Conservation (phyloP, 352 stramenopile genomes). For the Globisporangium iwayamae region DNA sequence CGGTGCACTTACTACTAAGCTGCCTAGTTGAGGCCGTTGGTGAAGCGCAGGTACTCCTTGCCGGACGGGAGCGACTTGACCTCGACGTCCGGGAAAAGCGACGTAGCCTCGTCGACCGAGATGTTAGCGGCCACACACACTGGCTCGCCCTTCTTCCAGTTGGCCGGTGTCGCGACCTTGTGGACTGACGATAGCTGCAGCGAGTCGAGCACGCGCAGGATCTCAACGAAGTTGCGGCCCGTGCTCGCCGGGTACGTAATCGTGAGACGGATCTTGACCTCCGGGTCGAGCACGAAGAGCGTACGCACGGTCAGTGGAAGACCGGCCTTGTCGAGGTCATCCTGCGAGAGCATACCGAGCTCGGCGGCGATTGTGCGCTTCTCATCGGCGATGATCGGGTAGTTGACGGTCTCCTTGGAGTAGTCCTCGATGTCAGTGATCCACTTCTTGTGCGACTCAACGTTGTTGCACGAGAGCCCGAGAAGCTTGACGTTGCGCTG, state of each 20-base stretch:
- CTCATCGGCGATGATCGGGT: conserved; percentile 66
- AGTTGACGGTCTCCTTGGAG: conserved; percentile 72
- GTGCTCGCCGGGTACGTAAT: conserved; percentile 92
- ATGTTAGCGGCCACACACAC: conserved; percentile 67
- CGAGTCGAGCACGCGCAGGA: conserved; percentile 88
- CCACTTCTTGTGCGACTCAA: conserved; percentile 72
- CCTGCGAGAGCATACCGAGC: conserved; percentile 87
- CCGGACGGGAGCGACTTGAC: conserved; percentile 67
- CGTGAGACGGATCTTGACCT: conserved; percentile 87
- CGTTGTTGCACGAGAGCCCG: conserved; percentile 74
- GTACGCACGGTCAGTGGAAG: conserved; percentile 89
- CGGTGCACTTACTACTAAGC: background rate
- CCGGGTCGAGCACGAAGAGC: conserved; percentile 89
- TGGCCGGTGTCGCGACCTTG: conserved; percentile 59
- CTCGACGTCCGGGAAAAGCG: conserved; percentile 57
- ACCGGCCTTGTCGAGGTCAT: conserved; percentile 68
- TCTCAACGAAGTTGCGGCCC: conserved; percentile 92
- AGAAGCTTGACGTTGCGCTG: conserved; percentile 80
- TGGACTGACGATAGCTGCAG: conserved; percentile 65
- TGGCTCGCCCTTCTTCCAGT: conserved; percentile 62
- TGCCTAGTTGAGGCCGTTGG: conserved; percentile 17
- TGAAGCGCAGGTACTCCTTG: conserved; percentile 79
- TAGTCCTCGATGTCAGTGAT: conserved; percentile 67
- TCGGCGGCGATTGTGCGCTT: conserved; percentile 56
- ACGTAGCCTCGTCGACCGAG: conserved; percentile 49